Conservation (phyloP, 331 rosid genomes). For the Saraca asoca region DNA sequence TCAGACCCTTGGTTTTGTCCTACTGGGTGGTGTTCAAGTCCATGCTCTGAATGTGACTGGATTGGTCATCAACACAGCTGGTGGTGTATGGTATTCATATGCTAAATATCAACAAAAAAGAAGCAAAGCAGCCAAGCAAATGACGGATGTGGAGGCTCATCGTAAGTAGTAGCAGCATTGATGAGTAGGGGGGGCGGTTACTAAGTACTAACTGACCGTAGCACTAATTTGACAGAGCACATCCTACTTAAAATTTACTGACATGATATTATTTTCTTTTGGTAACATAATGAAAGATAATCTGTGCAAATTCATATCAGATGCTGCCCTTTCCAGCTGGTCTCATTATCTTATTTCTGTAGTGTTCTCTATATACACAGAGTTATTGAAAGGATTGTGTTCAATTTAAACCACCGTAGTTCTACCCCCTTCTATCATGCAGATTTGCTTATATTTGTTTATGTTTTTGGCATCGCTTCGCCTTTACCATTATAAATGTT, state of each 20-base stretch:
- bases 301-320: too few species aligned
- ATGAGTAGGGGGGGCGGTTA: constrained; percentile 28
- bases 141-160: constrained; percentile 61
- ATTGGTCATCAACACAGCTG: constrained; percentile 86
- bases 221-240: constrained; percentile 19
- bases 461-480: too few species aligned
- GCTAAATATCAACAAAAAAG: constrained; percentile 84
- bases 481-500: too few species aligned
- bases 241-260: too few species aligned
- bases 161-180: constrained; percentile 49
- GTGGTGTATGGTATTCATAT: constrained; percentile 91
- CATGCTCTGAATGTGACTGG: constrained; percentile 84
- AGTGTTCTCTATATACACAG: too few species aligned
- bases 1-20: constrained; percentile 87
- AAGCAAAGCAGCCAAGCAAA: constrained; percentile 55
- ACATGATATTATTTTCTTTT: too few species aligned
- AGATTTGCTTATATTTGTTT: too few species aligned
- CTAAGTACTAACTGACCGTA: constrained; percentile 25
- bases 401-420: too few species aligned
- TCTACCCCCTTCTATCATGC: too few species aligned
- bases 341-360: too few species aligned
- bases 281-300: background rate
- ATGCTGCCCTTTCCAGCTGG: too few species aligned
- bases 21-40: constrained; percentile 86
- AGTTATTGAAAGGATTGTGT: too few species aligned